phyloP scores from a whole-genome alignment of 495 filamentous ascomycete species.

The Sphaerosporella brunnea region DNA sequence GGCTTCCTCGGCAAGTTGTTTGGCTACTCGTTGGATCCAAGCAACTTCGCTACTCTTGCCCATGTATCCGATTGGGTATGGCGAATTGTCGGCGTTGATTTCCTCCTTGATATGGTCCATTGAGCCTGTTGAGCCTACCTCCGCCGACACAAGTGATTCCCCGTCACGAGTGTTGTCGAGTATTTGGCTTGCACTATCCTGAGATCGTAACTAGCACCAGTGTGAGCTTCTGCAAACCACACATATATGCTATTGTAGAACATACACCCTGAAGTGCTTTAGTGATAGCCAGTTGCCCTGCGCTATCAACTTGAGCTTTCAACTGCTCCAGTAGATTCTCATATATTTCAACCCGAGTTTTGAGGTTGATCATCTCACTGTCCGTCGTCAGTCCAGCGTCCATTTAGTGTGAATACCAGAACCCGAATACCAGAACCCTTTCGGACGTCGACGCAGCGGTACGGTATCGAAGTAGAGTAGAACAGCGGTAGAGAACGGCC shows the following conservation, averaged over 20 bases:
- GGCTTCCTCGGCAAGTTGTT: conserved; percentile 21
- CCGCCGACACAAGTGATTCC: conserved; percentile 30
- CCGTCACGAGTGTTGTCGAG: conserved; percentile 15
- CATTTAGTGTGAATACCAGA: too few relatives aligned
- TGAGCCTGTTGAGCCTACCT: conserved; percentile 43
- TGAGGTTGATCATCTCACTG: conserved; percentile 33
- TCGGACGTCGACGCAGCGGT: background rate
- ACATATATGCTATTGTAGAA: too few relatives aligned
- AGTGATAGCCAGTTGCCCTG: conserved; percentile 33
- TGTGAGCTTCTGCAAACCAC: background rate
- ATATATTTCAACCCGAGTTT: conserved; percentile 34
- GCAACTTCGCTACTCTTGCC: conserved; percentile 43
- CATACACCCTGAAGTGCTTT: conserved; percentile 20
- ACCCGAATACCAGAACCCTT: background rate
- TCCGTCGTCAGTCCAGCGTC: conserved; percentile 1
- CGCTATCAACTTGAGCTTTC: conserved; percentile 32
- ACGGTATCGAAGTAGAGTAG: background rate
- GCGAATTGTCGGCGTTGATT: conserved; percentile 34
- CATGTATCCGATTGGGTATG: conserved; percentile 37
- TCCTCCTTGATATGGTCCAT: conserved; percentile 47
- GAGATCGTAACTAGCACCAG: background rate
- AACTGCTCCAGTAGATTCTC: conserved; percentile 28
- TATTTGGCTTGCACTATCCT: background rate
- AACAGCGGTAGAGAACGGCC: too few relatives aligned
- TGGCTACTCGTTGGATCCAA: conserved; percentile 36